Conservation (phyloP, 2,329 filamentous ascomycete genomes). For the Aspergillus cejpii region DNA sequence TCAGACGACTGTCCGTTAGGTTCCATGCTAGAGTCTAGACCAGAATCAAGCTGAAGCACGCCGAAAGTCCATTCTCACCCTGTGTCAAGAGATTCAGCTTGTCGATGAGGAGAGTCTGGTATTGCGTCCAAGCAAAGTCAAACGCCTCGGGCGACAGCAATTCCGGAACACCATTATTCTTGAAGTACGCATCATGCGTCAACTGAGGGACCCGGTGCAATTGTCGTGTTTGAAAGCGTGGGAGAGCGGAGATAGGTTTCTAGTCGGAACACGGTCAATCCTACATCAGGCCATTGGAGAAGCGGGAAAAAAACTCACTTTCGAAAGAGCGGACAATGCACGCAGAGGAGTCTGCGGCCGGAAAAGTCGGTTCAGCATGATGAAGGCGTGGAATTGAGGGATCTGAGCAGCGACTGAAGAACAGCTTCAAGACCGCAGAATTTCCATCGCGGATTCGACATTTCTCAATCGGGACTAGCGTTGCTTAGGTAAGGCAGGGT, state of each 20-base stretch:
- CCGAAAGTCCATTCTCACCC: constrained; percentile 49
- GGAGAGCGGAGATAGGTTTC: constrained; percentile 33
- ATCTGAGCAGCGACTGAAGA: constrained; percentile 8
- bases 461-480: constrained; percentile 26
- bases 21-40: not conserved
- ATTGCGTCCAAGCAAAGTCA: constrained; percentile 71
- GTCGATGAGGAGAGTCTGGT: constrained; percentile 66
- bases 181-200: constrained; percentile 42
- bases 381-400: constrained; percentile 21
- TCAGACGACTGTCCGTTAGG: not conserved
- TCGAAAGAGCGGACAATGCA: constrained; percentile 31
- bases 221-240: constrained; percentile 33
- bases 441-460: constrained; percentile 26
- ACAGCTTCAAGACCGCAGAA: constrained; percentile 27
- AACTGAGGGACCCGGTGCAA: constrained; percentile 47
- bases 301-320: constrained; percentile 25
- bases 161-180: constrained; percentile 55
- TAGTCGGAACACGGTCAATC: constrained; percentile 10
- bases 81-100: constrained; percentile 68
- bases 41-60: not conserved
- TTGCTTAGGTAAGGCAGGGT: constrained; percentile 19
- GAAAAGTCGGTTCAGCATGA: constrained; percentile 40
- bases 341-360: constrained; percentile 43
- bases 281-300: constrained; percentile 5
- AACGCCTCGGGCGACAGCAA: constrained; percentile 66